These are phyloP conservation scores for Lichina pygmaea DNA, from an alignment of 495 filamentous ascomycete species.

Conservation along the genomic window DNA sequence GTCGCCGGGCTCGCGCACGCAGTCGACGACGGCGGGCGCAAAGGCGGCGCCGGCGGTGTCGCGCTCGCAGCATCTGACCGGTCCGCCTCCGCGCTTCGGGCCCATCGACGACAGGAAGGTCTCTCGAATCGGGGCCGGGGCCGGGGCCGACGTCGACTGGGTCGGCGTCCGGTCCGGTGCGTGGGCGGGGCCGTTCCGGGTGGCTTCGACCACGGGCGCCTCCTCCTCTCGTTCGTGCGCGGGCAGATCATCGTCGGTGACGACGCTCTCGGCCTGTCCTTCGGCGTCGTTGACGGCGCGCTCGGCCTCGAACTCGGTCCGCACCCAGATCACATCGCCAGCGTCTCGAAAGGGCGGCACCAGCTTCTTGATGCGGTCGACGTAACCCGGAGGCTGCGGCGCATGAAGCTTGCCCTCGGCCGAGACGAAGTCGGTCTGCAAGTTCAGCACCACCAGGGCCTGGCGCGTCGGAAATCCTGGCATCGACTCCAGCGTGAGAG, in stretches of 20 bases:
- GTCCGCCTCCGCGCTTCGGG: conserved; percentile 15
- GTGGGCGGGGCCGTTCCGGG: background rate
- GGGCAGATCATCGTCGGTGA: conserved; percentile 10
- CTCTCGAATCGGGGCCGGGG: conserved; percentile 15
- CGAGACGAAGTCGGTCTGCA: conserved; percentile 78
- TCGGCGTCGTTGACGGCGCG: conserved; percentile 14
- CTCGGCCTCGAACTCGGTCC: conserved; percentile 40
- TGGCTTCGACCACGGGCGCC: conserved; percentile 4
- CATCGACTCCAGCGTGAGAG: conserved; percentile 6
- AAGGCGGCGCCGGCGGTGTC: conserved; percentile 34
- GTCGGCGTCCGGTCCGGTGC: conserved; percentile 3
- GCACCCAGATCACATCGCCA: conserved; percentile 75
- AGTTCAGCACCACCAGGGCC: conserved; percentile 60
- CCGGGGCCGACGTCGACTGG: background rate
- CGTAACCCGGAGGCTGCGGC: conserved; percentile 31
- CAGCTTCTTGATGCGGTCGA: conserved; percentile 37
- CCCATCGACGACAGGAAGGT: conserved; percentile 27
- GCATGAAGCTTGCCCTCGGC: conserved; percentile 41
- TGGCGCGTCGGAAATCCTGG: conserved; percentile 42
- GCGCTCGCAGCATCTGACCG: conserved; percentile 21
- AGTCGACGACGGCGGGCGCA: background rate
- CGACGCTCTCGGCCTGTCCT: conserved; percentile 15
- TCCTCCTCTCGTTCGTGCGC: background rate
- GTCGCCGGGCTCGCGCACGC: conserved; percentile 20
- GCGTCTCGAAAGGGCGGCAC: conserved; percentile 45